Percentiles rank a stretch among this genome's conserved stretches.
phyloP scores from a whole-genome alignment of 352 stramenopile species.

The Phytophthora vignae region DNA sequence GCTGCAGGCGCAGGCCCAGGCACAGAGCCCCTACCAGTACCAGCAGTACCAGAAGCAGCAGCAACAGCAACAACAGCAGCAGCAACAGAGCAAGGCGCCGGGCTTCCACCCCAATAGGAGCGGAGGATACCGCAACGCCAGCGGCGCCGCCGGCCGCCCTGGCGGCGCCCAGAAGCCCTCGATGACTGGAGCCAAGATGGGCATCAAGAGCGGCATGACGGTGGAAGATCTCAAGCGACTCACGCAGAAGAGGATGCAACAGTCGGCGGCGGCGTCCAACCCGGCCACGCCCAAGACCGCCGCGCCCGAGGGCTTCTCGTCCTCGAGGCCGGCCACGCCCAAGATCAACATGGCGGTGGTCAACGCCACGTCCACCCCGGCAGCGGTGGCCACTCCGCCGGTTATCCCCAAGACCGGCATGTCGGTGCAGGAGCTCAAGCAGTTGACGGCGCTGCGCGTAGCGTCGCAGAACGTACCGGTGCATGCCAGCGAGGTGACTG shows the following conservation, averaged over 20 bases:
- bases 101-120: constrained; percentile 36
- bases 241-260: constrained; percentile 88
- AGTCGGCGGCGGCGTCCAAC: constrained; percentile 40
- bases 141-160: constrained; percentile 2
- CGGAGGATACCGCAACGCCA: constrained; percentile 34
- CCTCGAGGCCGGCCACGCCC: constrained; percentile 54
- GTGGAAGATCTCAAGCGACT: constrained; percentile 89
- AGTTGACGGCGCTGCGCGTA: constrained; percentile 81
- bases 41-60: constrained; percentile 55
- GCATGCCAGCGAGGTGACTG: constrained; percentile 73
- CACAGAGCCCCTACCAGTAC: constrained; percentile 45
- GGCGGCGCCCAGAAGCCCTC: constrained; percentile 38
- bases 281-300: constrained; percentile 49
- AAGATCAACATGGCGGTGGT: constrained; percentile 73
- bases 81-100: constrained; percentile 37
- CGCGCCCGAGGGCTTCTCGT: constrained; percentile 28
- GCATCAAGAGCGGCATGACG: constrained; percentile 91
- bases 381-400: constrained; percentile 37
- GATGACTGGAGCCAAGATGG: constrained; percentile 70
- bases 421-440: constrained; percentile 89
- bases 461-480: constrained; percentile 72
- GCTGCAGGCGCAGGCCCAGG: constrained; percentile 43
- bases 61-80: constrained; percentile 23
- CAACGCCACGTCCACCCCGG: constrained; percentile 43
- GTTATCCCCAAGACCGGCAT: constrained; percentile 82